phyloP scores from a whole-genome alignment of 441 rosid species.

The Populus hybrid region DNA sequence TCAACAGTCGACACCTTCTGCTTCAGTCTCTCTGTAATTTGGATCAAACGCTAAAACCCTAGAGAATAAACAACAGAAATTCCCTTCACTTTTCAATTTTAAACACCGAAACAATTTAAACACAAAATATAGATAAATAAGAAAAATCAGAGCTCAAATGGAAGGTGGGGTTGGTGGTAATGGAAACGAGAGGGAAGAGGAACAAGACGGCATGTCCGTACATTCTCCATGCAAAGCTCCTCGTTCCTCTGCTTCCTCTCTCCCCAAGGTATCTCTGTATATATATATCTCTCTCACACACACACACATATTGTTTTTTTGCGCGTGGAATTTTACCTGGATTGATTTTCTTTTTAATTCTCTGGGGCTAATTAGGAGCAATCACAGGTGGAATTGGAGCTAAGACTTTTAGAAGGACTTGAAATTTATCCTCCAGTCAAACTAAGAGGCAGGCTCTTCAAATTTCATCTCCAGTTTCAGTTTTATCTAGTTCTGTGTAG shows the following conservation, averaged over 20 bases:
- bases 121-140: not conserved
- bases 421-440: conserved; percentile 86
- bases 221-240: conserved; percentile 95
- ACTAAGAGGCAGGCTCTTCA: conserved; percentile 53
- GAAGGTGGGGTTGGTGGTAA: conserved; percentile 37
- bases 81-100: not conserved
- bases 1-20: not conserved
- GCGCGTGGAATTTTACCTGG: not conserved
- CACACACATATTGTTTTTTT: not conserved
- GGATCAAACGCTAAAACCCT: conserved; percentile 17
- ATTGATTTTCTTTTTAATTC: not conserved
- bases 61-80: not conserved
- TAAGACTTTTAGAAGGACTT: conserved; percentile 79
- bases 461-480: not conserved
- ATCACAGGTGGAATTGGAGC: conserved; percentile 94
- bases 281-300: not conserved
- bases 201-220: conserved; percentile 87
- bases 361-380: conserved; percentile 52
- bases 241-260: conserved; percentile 89
- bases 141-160: conserved; percentile 16
- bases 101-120: not conserved
- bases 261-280: conserved; percentile 55
- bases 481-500: not conserved
- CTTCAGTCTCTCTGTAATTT: not conserved
- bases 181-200: conserved; percentile 59